Conservation (phyloP, 78 protist genomes). For the Dictyostelium brefeldianum region DNA sequence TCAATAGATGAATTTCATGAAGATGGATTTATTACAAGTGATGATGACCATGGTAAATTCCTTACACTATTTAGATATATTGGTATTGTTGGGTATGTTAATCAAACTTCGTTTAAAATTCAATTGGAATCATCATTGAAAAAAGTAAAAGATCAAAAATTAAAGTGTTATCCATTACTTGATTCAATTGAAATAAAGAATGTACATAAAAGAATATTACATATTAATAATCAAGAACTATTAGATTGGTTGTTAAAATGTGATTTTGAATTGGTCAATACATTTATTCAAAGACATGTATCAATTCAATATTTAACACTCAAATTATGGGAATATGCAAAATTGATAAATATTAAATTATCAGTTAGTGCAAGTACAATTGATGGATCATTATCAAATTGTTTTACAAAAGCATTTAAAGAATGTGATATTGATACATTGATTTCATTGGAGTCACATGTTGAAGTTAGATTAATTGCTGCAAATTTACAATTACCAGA, state of each 20-base stretch:
- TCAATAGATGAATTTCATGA: neutral
- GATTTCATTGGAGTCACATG: neutral
- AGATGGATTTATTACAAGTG: neutral
- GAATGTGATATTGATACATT: neutral
- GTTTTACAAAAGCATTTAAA: neutral
- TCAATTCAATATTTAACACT: too few species aligned
- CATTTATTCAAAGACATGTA: too few species aligned
- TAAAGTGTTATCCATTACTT: neutral
- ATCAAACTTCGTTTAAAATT: too few species aligned
- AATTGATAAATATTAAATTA: too few species aligned
- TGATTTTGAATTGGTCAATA: too few species aligned
- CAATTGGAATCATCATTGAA: neutral
- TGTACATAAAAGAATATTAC: too few species aligned
- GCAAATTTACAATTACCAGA: neutral
- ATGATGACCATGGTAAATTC: neutral
- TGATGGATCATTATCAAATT: too few species aligned
- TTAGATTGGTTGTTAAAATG: too few species aligned
- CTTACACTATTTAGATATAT: neutral
- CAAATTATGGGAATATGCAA: too few species aligned
- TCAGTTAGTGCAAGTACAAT: too few species aligned
- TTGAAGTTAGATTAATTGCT: too few species aligned
- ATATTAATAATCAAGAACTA: too few species aligned
- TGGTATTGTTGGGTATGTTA: neutral
- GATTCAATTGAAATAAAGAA: neutral
- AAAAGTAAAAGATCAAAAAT: neutral